A percentile compares a stretch with the other conserved stretches of the same genome.
phyloP scores from a whole-genome alignment of 2,329 filamentous ascomycete genomes.

The Penicillium sp. region DNA sequence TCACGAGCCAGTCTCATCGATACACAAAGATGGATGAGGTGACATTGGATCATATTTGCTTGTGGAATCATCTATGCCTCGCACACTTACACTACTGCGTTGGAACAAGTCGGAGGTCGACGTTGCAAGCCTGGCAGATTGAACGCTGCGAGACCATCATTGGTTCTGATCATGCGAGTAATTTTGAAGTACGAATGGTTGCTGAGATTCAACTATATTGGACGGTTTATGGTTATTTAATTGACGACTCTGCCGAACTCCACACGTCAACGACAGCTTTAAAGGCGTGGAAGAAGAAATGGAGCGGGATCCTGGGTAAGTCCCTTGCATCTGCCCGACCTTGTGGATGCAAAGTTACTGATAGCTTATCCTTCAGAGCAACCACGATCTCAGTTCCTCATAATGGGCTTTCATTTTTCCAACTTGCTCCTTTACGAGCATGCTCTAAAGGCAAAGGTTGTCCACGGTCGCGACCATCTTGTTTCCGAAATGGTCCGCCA shows the following conservation, averaged over 20 bases:
- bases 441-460: slow-evolving; percentile 39
- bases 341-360: neutral
- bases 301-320: slow-evolving; percentile 46
- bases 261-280: slow-evolving; percentile 40
- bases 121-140: slow-evolving; percentile 45
- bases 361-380: slow-evolving; percentile 36
- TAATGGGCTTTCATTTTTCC: slow-evolving; percentile 53
- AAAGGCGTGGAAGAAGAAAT: slow-evolving; percentile 45
- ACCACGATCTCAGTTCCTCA: slow-evolving; percentile 50
- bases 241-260: slow-evolving; percentile 35
- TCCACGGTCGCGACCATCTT: slow-evolving; percentile 40
- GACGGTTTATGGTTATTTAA: slow-evolving; percentile 49
- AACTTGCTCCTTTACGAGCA: slow-evolving; percentile 49
- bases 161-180: slow-evolving; percentile 44
- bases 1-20: slow-evolving; percentile 16
- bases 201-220: slow-evolving; percentile 52
- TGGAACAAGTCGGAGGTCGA: slow-evolving; percentile 46
- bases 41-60: slow-evolving; percentile 38
- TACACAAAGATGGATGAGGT: slow-evolving; percentile 18
- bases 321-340: no score
- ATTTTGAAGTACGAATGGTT: slow-evolving; percentile 53
- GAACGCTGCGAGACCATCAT: slow-evolving; percentile 44
- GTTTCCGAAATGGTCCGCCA: slow-evolving; percentile 49
- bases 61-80: slow-evolving; percentile 53
- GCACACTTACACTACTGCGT: slow-evolving; percentile 53